Evolutionary conservation across 164 flowering plant species (phyloP).

Genomic region (Hamamelis virginiana): DNA sequence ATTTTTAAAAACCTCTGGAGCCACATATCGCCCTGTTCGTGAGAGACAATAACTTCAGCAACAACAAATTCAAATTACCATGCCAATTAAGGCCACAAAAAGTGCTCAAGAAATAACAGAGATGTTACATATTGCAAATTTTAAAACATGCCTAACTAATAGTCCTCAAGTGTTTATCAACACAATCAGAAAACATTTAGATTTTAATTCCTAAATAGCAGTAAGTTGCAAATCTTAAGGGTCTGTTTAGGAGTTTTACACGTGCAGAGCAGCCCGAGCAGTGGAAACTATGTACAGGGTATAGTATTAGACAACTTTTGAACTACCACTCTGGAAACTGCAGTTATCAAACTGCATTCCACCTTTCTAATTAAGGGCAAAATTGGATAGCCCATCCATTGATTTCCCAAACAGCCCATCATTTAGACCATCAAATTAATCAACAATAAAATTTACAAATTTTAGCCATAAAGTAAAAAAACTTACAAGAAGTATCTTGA

Average conservation of each 20-base stretch:
- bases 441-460: background rate
- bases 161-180: background rate
- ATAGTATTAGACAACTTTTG: background rate
- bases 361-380: background rate
- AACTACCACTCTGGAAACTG: background rate
- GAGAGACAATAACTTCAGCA: background rate
- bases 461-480: background rate
- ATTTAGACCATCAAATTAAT: background rate
- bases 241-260: background rate
- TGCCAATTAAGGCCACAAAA: background rate
- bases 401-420: background rate
- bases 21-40: conserved; percentile 79
- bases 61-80: background rate
- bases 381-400: background rate
- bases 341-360: background rate
- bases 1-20: conserved; percentile 88
- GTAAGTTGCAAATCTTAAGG: background rate
- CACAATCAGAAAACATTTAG: background rate
- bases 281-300: background rate
- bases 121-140: no score
- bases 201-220: background rate
- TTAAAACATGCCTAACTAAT: no score
- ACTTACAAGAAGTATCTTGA: conserved; percentile 73
- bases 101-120: background rate
- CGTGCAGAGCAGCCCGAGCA: background rate